A percentile compares a stretch with the other conserved stretches of the same genome.
These are phyloP conservation scores for Cercophora sp. DNA, from an alignment of 495 filamentous ascomycete genomes.

Conservation along the genomic window DNA sequence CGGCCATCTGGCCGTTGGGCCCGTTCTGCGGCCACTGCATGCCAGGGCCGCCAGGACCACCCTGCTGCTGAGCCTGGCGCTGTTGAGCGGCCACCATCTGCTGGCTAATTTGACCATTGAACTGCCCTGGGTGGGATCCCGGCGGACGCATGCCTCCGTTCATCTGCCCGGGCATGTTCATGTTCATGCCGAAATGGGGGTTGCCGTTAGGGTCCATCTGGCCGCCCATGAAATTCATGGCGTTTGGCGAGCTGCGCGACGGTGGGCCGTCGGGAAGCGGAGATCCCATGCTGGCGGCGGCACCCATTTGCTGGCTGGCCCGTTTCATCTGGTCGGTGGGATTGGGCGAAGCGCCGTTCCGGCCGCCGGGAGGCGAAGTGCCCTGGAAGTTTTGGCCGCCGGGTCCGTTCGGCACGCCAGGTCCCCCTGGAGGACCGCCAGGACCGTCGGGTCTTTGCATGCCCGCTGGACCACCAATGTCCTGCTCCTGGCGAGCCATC, in stretches of 20 bases:
- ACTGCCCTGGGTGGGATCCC: slow-evolving; percentile 76
- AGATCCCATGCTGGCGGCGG: slow-evolving; percentile 66
- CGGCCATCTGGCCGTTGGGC: slow-evolving; percentile 62
- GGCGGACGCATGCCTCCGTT: slow-evolving; percentile 81
- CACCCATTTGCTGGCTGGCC: slow-evolving; percentile 81
- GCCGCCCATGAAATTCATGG: slow-evolving; percentile 67
- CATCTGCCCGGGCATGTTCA: slow-evolving; percentile 49
- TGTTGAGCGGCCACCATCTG: slow-evolving; percentile 29
- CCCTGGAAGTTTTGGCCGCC: slow-evolving; percentile 56
- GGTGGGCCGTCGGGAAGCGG: slow-evolving; percentile 74
- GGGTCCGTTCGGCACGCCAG: slow-evolving; percentile 50
- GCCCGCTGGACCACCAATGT: slow-evolving; percentile 57
- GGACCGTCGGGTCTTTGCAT: slow-evolving; percentile 54
- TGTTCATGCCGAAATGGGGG: slow-evolving; percentile 29
- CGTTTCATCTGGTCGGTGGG: slow-evolving; percentile 87
- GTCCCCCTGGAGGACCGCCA: slow-evolving; percentile 46
- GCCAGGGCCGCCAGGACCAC: slow-evolving; percentile 32
- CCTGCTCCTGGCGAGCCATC: slow-evolving; percentile 96
- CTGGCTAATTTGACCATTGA: slow-evolving; percentile 48
- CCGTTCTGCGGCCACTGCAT: slow-evolving; percentile 58
- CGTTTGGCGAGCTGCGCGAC: slow-evolving; percentile 75
- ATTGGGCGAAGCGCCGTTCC: slow-evolving; percentile 82
- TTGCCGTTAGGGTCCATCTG: slow-evolving; percentile 56
- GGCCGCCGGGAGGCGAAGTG: slow-evolving; percentile 76
- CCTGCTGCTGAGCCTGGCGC: slow-evolving; percentile 35